phyloP scores from a whole-genome alignment of 2,329 filamentous ascomycete species.

The Daldinia sp. region DNA sequence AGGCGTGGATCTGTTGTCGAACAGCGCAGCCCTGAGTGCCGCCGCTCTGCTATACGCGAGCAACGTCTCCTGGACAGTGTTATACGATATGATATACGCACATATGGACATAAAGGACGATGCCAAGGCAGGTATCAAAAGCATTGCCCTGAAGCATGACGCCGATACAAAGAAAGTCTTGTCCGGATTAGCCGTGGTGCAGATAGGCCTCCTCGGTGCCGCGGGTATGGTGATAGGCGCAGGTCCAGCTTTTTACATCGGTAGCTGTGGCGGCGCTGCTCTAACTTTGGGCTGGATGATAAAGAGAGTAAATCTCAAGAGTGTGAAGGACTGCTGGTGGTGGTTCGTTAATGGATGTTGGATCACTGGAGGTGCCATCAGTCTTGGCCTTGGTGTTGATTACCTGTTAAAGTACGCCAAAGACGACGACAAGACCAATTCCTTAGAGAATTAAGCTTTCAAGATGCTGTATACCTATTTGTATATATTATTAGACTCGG shows the following conservation, averaged over 20 bases:
- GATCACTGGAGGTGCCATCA: conserved; percentile 74
- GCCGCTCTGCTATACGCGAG: conserved; percentile 79
- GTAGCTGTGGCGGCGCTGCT: conserved; percentile 74
- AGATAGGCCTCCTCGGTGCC: conserved; percentile 76
- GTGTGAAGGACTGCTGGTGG: conserved; percentile 78
- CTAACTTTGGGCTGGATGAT: conserved; percentile 75
- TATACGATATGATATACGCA: conserved; percentile 95
- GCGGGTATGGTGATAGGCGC: conserved; percentile 77
- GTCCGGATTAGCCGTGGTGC: conserved; percentile 74
- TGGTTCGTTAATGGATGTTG: conserved; percentile 80
- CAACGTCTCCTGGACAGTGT: conserved; percentile 86
- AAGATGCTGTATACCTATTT: conserved; percentile 7
- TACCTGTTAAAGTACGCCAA: conserved; percentile 66
- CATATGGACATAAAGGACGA: conserved; percentile 93
- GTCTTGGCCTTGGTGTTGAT: conserved; percentile 68
- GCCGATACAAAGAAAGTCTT: conserved; percentile 81
- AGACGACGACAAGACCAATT: conserved; percentile 46
- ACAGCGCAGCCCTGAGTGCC: conserved; percentile 71
- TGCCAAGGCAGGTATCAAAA: conserved; percentile 87
- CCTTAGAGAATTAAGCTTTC: conserved; percentile 9
- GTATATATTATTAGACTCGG: conserved; percentile 3
- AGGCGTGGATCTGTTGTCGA: conserved; percentile 78
- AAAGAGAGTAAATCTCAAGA: conserved; percentile 73
- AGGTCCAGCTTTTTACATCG: conserved; percentile 75
- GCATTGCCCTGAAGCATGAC: conserved; percentile 84